phyloP scores from a whole-genome alignment of 257 asterid species.

The Agastache rugosa region DNA sequence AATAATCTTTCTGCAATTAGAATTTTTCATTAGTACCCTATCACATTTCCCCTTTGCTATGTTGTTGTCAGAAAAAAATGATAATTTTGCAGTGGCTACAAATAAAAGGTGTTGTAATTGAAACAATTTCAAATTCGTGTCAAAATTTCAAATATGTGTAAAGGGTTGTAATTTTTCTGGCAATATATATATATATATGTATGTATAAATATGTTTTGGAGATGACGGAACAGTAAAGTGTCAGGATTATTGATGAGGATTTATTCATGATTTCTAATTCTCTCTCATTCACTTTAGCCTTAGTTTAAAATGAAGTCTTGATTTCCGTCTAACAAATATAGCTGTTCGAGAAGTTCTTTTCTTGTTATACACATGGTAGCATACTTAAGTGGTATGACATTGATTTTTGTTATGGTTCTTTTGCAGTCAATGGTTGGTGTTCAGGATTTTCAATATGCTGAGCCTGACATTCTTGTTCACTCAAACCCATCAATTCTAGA shows the following conservation, averaged over 20 bases:
- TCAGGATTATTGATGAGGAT: neutral
- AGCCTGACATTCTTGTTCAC: slow-evolving; percentile 78
- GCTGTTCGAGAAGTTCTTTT: slow-evolving; percentile 9
- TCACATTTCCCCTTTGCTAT: slow-evolving; percentile 9
- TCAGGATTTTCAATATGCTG: slow-evolving; percentile 77
- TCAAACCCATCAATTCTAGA: slow-evolving; percentile 62
- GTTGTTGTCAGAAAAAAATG: neutral
- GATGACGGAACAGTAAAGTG: neutral
- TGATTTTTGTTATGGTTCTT: slow-evolving; percentile 19
- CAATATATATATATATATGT: neutral
- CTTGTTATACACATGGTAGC: slow-evolving; percentile 8
- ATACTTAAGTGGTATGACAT: slow-evolving; percentile 2
- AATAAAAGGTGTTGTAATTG: neutral
- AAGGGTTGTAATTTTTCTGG: neutral
- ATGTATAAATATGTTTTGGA: neutral
- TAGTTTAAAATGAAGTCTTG: slow-evolving; percentile 3
- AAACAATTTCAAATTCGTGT: neutral
- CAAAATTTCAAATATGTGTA: neutral
- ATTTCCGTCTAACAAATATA: neutral
- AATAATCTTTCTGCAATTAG: slow-evolving; percentile 1
- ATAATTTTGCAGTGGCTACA: neutral
- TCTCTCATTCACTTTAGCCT: neutral
- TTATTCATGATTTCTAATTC: neutral
- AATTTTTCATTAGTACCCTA: slow-evolving; percentile 10
- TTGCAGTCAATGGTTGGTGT: slow-evolving; percentile 65